These are phyloP conservation scores for Myxozyma neglecta DNA, from an alignment of 805 yeast species.

Conservation along the genomic window DNA sequence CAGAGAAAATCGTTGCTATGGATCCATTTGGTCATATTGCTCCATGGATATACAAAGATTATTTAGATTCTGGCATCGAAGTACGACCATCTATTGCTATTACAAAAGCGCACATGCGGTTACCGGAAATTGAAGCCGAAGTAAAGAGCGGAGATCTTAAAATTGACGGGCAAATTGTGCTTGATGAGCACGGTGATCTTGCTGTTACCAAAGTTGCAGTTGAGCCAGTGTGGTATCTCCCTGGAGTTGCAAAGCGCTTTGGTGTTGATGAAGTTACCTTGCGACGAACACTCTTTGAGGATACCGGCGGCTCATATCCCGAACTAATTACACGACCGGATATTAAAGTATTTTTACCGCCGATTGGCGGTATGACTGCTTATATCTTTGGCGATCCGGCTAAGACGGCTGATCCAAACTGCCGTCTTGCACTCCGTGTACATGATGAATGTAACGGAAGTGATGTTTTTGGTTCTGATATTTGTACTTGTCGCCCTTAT, in stretches of 20 bases:
- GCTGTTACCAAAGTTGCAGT: slow-evolving; percentile 64
- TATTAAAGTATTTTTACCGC: slow-evolving; percentile 64
- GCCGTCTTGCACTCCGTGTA: slow-evolving; percentile 57
- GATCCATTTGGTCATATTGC: slow-evolving; percentile 69
- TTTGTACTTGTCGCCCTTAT: slow-evolving; percentile 70
- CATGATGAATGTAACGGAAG: slow-evolving; percentile 74
- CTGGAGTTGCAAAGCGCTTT: slow-evolving; percentile 66
- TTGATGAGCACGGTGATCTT: slow-evolving; percentile 60
- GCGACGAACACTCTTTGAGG: slow-evolving; percentile 62
- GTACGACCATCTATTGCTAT: slow-evolving; percentile 65
- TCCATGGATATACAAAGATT: slow-evolving; percentile 56
- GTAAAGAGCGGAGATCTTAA: slow-evolving; percentile 53
- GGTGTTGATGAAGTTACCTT: slow-evolving; percentile 56
- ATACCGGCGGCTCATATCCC: slow-evolving; percentile 71
- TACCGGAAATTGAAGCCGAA: slow-evolving; percentile 58
- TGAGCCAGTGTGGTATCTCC: slow-evolving; percentile 71
- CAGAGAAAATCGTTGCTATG: slow-evolving; percentile 60
- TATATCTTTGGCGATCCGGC: slow-evolving; percentile 65
- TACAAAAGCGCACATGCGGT: slow-evolving; percentile 64
- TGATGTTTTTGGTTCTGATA: slow-evolving; percentile 67
- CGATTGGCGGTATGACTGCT: slow-evolving; percentile 67
- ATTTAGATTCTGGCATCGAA: slow-evolving; percentile 47
- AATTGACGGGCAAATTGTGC: slow-evolving; percentile 62
- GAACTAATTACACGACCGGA: slow-evolving; percentile 68
- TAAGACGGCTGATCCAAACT: slow-evolving; percentile 52